Evolutionary conservation across 2,329 filamentous ascomycete species (phyloP).

Genomic region (Aureobasidium melanogenum): DNA sequence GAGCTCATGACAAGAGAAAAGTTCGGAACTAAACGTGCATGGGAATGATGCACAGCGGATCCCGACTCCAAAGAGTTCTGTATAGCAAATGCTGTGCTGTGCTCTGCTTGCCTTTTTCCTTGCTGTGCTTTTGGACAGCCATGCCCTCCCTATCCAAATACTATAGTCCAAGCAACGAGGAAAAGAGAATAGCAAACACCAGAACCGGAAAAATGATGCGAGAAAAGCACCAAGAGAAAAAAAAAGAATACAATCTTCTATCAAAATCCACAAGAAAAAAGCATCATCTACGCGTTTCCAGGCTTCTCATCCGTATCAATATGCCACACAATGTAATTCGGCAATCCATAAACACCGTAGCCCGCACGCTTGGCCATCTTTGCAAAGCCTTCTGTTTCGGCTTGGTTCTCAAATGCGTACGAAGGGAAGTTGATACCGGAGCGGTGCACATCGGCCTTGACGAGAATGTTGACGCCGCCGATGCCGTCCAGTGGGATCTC

Average conservation of each 20-base stretch:
- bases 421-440: conserved; percentile 97
- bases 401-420: conserved; percentile 97
- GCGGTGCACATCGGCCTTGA: conserved; percentile 95
- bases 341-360: conserved; percentile 83
- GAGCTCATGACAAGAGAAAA: no score
- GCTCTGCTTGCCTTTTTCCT: no score
- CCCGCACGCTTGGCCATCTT: conserved; percentile 97
- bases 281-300: conserved; percentile 56
- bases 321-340: conserved; percentile 98
- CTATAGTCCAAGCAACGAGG: no score
- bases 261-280: background rate
- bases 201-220: no score
- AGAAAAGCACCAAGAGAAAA: background rate
- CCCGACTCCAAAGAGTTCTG: no score
- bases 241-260: background rate
- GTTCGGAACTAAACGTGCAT: no score
- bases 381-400: conserved; percentile 96
- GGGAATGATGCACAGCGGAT: no score
- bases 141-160: no score
- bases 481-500: conserved; percentile 92
- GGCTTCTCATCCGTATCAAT: conserved; percentile 93
- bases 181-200: no score
- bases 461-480: conserved; percentile 92
- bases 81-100: no score
- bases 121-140: no score